phyloP scores from a whole-genome alignment of 108 stramenopile species.

The Stephanodiscus triporus region DNA sequence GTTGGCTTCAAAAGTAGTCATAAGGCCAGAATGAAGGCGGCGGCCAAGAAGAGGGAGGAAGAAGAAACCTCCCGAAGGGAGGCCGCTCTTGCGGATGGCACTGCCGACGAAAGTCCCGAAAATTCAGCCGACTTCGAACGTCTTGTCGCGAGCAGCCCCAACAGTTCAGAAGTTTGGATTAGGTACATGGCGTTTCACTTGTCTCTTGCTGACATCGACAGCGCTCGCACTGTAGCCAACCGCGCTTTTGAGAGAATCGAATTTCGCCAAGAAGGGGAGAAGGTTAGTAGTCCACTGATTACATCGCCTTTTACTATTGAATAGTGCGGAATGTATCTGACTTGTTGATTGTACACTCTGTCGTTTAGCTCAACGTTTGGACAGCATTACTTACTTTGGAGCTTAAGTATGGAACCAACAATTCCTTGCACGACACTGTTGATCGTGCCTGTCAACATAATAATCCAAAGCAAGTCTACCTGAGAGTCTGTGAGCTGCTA shows the following conservation, averaged over 20 bases:
- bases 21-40: slow-evolving; percentile 80
- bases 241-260: slow-evolving; percentile 91
- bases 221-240: slow-evolving; percentile 88
- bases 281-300: slow-evolving; percentile 32
- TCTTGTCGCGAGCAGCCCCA: slow-evolving; percentile 88
- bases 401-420: slow-evolving; percentile 86
- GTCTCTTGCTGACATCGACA: slow-evolving; percentile 89
- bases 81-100: slow-evolving; percentile 85
- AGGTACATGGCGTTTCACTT: slow-evolving; percentile 97
- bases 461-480: slow-evolving; percentile 91
- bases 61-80: slow-evolving; percentile 80
- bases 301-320: neutral
- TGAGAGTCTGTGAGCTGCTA: slow-evolving; percentile 87
- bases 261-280: slow-evolving; percentile 88
- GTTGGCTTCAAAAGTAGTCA: slow-evolving; percentile 59
- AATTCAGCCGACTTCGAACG: slow-evolving; percentile 95
- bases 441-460: slow-evolving; percentile 88
- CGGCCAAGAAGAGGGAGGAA: slow-evolving; percentile 71
- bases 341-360: neutral
- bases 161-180: slow-evolving; percentile 93
- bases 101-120: slow-evolving; percentile 88
- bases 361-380: slow-evolving; percentile 89
- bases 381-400: slow-evolving; percentile 93
- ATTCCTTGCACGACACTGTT: slow-evolving; percentile 68
- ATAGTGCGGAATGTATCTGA: neutral